Conservation (phyloP, 305 asterid species). For the Fraxinus greggii region DNA sequence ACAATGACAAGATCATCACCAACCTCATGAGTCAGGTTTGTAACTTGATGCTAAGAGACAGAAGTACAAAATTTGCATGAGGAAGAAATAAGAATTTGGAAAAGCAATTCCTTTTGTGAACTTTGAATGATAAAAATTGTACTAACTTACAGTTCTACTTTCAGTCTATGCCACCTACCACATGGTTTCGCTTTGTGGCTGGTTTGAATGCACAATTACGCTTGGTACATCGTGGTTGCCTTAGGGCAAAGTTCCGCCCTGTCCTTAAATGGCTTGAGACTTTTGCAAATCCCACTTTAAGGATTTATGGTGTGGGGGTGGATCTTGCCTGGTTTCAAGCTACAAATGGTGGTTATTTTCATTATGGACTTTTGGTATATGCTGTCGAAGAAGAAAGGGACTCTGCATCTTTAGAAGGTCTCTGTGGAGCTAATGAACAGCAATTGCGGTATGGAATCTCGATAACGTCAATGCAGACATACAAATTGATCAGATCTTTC, state of each 20-base stretch:
- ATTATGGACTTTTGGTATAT: constrained; percentile 75
- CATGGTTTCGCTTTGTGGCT: constrained; percentile 96
- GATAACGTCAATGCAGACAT: background rate
- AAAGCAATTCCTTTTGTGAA: constrained; percentile 1
- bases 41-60: constrained; percentile 19
- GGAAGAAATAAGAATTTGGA: constrained; percentile 13
- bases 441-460: constrained; percentile 53
- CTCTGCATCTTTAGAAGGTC: constrained; percentile 37
- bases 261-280: constrained; percentile 79
- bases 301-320: constrained; percentile 59
- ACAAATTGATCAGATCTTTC: background rate
- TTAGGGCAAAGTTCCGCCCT: constrained; percentile 62
- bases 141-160: constrained; percentile 27
- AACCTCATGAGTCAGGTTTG: constrained; percentile 98
- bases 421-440: constrained; percentile 45
- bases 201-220: constrained; percentile 98
- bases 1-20: constrained; percentile 80
- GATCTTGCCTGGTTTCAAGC: constrained; percentile 88
- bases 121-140: background rate
- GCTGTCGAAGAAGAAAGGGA: constrained; percentile 60
- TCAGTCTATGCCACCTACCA: constrained; percentile 90
- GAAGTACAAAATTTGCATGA: background rate
- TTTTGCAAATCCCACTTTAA: constrained; percentile 81
- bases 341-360: constrained; percentile 65
- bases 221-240: constrained; percentile 81